Evolutionary conservation across 257 asterid genomes (phyloP).

Genomic region (Nicotiana obtusifolia): DNA sequence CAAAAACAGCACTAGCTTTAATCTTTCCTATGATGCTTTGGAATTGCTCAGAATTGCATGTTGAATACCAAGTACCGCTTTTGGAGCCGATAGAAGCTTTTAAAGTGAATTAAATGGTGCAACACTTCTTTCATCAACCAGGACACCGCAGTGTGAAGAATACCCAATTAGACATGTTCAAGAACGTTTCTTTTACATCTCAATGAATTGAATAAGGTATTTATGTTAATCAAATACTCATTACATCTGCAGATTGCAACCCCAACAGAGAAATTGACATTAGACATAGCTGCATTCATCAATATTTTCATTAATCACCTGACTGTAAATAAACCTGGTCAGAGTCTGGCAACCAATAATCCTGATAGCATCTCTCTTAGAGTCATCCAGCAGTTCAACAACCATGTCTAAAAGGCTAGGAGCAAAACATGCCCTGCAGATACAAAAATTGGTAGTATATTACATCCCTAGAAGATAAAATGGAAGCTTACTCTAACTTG

Average conservation of each 20-base stretch:
- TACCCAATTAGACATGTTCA: neutral
- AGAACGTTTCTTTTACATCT: neutral
- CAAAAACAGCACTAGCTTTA: too few species aligned
- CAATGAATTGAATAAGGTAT: neutral
- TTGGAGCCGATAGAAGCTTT: neutral
- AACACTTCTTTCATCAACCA: neutral
- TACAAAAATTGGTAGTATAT: constrained; percentile 19
- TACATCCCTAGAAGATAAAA: neutral
- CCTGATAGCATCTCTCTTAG: constrained; percentile 52
- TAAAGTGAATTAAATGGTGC: neutral
- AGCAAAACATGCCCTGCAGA: constrained; percentile 84
- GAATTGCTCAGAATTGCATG: too few species aligned
- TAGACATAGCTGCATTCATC: neutral
- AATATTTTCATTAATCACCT: constrained; percentile 42
- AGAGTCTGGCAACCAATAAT: constrained; percentile 78
- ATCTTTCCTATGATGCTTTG: too few species aligned
- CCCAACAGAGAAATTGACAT: neutral
- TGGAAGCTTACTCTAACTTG: neutral
- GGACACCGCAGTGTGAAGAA: neutral
- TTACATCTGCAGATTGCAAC: neutral
- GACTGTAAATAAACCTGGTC: constrained; percentile 67
- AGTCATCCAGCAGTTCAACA: constrained; percentile 64
- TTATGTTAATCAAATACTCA: neutral
- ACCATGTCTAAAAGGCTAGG: constrained; percentile 58
- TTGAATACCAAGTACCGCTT: neutral